Evolutionary conservation across 2,329 filamentous ascomycete species (phyloP), one percentile per base, ranked within the genome.

Genomic region (Juglanconis sp.): DNA sequence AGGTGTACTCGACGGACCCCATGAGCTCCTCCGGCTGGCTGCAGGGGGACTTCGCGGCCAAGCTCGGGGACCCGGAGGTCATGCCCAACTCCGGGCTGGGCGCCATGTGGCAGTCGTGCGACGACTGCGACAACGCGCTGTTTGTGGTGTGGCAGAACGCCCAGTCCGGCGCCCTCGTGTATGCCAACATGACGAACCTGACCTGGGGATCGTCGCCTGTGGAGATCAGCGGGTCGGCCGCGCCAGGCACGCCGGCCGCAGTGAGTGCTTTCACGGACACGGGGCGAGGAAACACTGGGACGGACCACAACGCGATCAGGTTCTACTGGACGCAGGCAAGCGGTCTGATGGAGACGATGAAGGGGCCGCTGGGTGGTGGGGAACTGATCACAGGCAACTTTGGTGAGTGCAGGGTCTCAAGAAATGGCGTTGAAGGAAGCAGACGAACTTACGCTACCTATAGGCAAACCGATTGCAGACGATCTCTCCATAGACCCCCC

Each of bases 91-190:
- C 55, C 11, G 53, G 61, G 30, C 54, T 64, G 17, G 54, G 55
- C 24, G 63, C 63, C 40, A 44, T 57, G 61, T 63, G 61, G 57
- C 63, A 63, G 53, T n/a, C 34, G 49, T 63, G 63, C 57, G 42
- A 51, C 35, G 61, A 61, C 54, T 63, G 61, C 56, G 48, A 57
- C 63, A 49, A 63, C 52, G 57, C 57, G 38, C 54, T 64, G 30
- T 53, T 64, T 6, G 52, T 64, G 24, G 42, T 53, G 31, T 64
- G 62, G 61, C 61, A 64, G 61, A 58, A 59, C 38, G 52, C 17
- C 5, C 30, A 34, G 24, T 51, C 30, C 30, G 61, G 57, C 13
- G 3, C 36, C 13, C 57, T 64, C 36, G 50, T 61, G 52, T 30
- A 58, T 31, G 57, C 55, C 42, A 64, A 63, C 55, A 61, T 63